Evolutionary conservation across 257 asterid species (phyloP), one percentile per base, ranked within the genome.

Genomic region (Solanum virginianum): DNA sequence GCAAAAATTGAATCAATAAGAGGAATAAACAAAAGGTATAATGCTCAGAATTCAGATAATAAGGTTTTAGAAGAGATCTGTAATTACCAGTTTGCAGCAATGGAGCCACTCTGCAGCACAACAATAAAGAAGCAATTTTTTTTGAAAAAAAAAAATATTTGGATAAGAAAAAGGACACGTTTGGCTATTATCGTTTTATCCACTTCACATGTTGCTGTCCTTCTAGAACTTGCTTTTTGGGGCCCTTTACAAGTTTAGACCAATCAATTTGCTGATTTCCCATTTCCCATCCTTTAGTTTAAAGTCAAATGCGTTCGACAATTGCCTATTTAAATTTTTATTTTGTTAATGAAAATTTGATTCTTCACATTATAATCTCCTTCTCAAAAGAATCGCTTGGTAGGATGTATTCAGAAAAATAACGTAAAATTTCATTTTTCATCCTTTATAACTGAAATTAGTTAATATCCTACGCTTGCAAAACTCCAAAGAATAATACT

Each of bases 141-240:
- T 13, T 14, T 36, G 4, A 36, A 36, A 36, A 36, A 36, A 36
- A 36, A 36, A 45, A 85, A 80, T 84, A 13, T 59, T 77, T 65
- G 91, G 91, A 88, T 88, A 86, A 87, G 88, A 83, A 85, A 63
- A 43, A n/a, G 18, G 80, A 71, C 45, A 77, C 32, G 81, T 71
- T 63, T 20, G 80, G 70, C 57, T 26, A 68, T 17, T 80, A 53
- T 65, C 72, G 54, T 53, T 53, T 79, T 79, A 79, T 79, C 83
- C 83, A 17, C 26, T 82, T 86, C 85, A 81, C 83, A 77, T 81
- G 90, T 79, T 86, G 60, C 63, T 29, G 86, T 77, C 68, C 24
- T 84, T 83, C 22, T 29, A 26, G 41, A 83, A 4, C 45, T 80
- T 69, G 14, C 53, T 2, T 18, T 77, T 51, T 26, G 9, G 82